A percentile compares a stretch with the other conserved stretches of the same genome.
Conservation (phyloP, 805 yeast species). For the Peterozyma xylosa region DNA sequence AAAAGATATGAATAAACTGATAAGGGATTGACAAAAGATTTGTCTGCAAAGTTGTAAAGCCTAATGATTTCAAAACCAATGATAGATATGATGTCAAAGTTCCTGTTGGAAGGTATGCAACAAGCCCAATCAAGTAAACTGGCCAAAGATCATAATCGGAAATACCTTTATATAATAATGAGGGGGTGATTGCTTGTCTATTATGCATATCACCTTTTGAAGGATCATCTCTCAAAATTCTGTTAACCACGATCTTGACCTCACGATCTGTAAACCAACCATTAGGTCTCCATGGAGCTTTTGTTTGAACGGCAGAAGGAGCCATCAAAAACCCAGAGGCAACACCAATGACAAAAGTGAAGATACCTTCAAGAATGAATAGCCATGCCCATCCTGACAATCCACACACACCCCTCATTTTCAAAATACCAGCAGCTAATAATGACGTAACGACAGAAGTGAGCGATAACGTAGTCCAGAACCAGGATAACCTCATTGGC, state of each 20-base stretch:
- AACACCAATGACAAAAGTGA: constrained; percentile 32
- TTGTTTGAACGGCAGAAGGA: constrained; percentile 46
- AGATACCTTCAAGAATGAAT: constrained; percentile 23
- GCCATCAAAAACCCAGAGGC: constrained; percentile 43
- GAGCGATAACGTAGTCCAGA: constrained; percentile 31
- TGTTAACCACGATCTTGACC: constrained; percentile 30
- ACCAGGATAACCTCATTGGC: constrained; percentile 48
- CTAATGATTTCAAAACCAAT: constrained; percentile 37
- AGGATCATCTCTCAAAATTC: constrained; percentile 34
- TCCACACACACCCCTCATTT: constrained; percentile 18
- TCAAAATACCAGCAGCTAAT: constrained; percentile 42
- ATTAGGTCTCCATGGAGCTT: constrained; percentile 37
- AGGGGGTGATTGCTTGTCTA: constrained; percentile 40
- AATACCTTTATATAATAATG: constrained; percentile 30
- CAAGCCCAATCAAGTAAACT: constrained; percentile 37
- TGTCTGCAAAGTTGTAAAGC: constrained; percentile 44
- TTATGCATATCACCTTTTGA: constrained; percentile 56
- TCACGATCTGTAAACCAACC: constrained; percentile 35
- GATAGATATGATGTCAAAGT: constrained; percentile 39
- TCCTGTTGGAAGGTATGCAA: constrained; percentile 28
- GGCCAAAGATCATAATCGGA: constrained; percentile 52
- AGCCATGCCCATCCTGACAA: constrained; percentile 30
- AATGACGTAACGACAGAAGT: constrained; percentile 36
- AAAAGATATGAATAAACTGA: constrained; percentile 27
- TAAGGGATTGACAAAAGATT: constrained; percentile 48